Evolutionary conservation across 495 filamentous ascomycete species (phyloP).

Genomic region (Extremus antarcticus): DNA sequence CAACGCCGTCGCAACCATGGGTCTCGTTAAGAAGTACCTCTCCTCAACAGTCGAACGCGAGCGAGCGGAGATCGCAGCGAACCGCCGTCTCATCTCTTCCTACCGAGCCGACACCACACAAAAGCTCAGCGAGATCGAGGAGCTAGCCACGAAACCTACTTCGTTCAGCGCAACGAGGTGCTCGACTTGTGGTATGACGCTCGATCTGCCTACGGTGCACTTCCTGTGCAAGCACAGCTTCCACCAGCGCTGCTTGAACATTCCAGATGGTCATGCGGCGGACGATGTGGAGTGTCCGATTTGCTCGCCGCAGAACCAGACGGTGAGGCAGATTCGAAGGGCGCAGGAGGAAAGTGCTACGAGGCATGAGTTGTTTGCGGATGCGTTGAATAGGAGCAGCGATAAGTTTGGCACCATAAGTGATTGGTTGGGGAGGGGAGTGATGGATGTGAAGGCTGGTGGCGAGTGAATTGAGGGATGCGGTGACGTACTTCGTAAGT

Average conservation of each 20-base stretch:
- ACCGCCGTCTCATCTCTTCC: constrained; percentile 68
- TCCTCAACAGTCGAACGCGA: constrained; percentile 80
- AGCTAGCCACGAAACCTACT: constrained; percentile 64
- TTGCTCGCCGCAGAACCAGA: constrained; percentile 72
- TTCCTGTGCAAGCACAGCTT: constrained; percentile 95
- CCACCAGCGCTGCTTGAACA: constrained; percentile 73
- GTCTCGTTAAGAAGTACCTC: constrained; percentile 89
- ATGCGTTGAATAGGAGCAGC: constrained; percentile 63
- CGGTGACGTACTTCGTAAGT: no score
- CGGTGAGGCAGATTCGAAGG: constrained; percentile 71
- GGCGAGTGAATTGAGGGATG: background rate
- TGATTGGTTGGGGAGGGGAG: constrained; percentile 89
- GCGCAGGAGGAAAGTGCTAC: constrained; percentile 81
- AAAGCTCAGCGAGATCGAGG: constrained; percentile 65
- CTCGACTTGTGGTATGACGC: constrained; percentile 56
- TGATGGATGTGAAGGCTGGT: constrained; percentile 47
- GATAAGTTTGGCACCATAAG: constrained; percentile 81
- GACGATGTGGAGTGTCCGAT: constrained; percentile 67
- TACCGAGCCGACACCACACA: constrained; percentile 77
- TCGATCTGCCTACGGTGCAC: constrained; percentile 84
- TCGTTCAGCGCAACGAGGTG: constrained; percentile 89
- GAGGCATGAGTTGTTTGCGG: constrained; percentile 80
- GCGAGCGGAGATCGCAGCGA: constrained; percentile 71
- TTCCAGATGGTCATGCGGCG: constrained; percentile 38
- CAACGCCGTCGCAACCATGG: constrained; percentile 87